Evolutionary conservation across 2,329 filamentous ascomycete species (phyloP).

Genomic region (Rutstroemia sp.): DNA sequence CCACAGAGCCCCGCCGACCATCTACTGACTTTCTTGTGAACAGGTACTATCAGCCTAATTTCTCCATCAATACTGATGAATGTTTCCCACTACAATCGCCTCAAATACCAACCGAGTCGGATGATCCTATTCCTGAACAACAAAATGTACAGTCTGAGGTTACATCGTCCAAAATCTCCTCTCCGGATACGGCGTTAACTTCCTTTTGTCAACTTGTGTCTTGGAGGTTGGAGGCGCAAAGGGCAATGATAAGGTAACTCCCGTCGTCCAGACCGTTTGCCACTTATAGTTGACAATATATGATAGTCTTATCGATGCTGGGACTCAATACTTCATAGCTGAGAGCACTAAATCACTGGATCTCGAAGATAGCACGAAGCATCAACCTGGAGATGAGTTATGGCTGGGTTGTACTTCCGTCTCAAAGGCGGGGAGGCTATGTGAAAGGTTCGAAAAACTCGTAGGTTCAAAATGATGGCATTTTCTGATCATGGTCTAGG

Average conservation of each 20-base stretch:
- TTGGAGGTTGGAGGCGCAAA: conserved; percentile 39
- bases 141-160: conserved; percentile 20
- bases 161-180: conserved; percentile 27
- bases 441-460: conserved; percentile 23
- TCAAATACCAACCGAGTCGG: neutral
- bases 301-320: conserved; percentile 36
- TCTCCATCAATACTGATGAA: conserved; percentile 3
- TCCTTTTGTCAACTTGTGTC: conserved; percentile 43
- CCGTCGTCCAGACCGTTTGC: neutral
- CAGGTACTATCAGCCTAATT: conserved; percentile 28
- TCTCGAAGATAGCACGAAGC: conserved; percentile 21
- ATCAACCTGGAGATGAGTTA: conserved; percentile 27
- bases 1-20: neutral
- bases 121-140: conserved; percentile 1
- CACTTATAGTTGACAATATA: conserved; percentile 10
- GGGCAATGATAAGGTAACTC: conserved; percentile 38
- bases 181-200: conserved; percentile 38
- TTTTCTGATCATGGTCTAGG: conserved; percentile 11
- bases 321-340: conserved; percentile 43
- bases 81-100: neutral
- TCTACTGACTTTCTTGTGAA: conserved; percentile 5
- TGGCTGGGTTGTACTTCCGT: conserved; percentile 29
- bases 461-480: neutral
- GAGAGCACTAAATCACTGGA: conserved; percentile 42
- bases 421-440: conserved; percentile 26